Conservation (phyloP, 768 basidiomycete species). For the Erythrobasidium yunnanense region DNA sequence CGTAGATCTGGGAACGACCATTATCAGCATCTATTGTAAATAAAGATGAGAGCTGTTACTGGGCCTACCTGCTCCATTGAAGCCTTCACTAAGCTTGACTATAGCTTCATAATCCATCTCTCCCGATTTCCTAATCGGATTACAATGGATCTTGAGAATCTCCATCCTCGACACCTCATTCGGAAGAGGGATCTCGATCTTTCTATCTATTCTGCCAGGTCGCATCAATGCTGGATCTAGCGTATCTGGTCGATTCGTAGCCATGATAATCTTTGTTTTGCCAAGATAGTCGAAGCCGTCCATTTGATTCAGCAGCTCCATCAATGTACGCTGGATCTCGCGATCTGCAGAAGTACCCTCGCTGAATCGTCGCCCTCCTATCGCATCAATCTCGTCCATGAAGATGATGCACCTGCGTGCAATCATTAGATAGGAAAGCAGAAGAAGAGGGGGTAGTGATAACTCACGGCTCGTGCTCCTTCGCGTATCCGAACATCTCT, state of each 20-base stretch:
- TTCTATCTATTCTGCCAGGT: conserved; percentile 88
- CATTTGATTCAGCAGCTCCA: conserved; percentile 99
- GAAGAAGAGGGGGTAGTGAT: background rate
- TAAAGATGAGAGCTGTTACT: conserved; percentile 39
- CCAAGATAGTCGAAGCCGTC: conserved; percentile 98
- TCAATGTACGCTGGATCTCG: conserved; percentile 94
- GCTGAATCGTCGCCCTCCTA: conserved; percentile 78
- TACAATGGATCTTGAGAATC: conserved; percentile 93
- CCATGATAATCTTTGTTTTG: conserved; percentile 94
- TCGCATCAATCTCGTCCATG: conserved; percentile 61
- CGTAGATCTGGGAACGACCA: conserved; percentile 10
- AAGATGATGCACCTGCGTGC: conserved; percentile 35
- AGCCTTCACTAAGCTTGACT: conserved; percentile 84
- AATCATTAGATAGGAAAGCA: conserved; percentile 59
- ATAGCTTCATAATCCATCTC: conserved; percentile 97
- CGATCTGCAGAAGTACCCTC: conserved; percentile 97
- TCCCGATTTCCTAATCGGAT: conserved; percentile 82
- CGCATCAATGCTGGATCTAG: conserved; percentile 92
- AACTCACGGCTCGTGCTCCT: conserved; percentile 78
- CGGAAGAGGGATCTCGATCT: conserved; percentile 93
- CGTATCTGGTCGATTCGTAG: conserved; percentile 97
- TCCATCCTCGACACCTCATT: conserved; percentile 93
- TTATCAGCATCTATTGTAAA: background rate
- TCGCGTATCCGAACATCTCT: conserved; percentile 98
- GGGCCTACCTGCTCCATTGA: conserved; percentile 92